Conservation (phyloP, 495 filamentous ascomycete species). For the Penicillium cosmopolitanum region DNA sequence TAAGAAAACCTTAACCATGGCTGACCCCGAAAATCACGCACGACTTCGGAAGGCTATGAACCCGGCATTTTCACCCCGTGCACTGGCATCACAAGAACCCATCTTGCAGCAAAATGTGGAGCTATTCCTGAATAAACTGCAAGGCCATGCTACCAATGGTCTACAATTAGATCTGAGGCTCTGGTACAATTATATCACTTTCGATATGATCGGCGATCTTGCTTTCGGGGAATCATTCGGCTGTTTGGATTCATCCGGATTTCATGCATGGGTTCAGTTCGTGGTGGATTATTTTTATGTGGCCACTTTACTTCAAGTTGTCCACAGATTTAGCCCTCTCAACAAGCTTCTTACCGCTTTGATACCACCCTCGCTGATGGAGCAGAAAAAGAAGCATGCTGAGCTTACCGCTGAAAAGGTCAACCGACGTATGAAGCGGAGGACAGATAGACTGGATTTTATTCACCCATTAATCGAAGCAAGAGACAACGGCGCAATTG, state of each 20-base stretch:
- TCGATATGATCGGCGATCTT: conserved; percentile 9
- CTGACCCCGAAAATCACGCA: not conserved
- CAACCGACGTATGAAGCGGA: not conserved
- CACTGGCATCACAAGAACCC: not conserved
- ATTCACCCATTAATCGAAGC: not conserved
- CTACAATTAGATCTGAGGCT: not conserved
- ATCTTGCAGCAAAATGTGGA: not conserved
- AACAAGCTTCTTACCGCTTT: not conserved
- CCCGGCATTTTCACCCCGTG: conserved; percentile 3
- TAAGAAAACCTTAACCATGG: not conserved
- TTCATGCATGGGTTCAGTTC: not conserved
- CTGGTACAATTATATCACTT: conserved; percentile 5
- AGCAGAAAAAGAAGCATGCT: not conserved
- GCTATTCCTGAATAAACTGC: not conserved
- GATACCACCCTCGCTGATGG: not conserved
- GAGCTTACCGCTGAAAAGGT: not conserved
- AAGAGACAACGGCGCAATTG: not conserved
- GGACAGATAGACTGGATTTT: not conserved
- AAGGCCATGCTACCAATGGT: not conserved
- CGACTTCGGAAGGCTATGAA: conserved; percentile 2
- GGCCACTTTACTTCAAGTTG: not conserved
- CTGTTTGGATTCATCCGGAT: not conserved
- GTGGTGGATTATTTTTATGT: not conserved
- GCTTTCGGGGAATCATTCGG: conserved; percentile 7
- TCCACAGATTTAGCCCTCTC: not conserved